Conservation (phyloP, 2,329 filamentous ascomycete genomes). For the Cladophialophora immunda region DNA sequence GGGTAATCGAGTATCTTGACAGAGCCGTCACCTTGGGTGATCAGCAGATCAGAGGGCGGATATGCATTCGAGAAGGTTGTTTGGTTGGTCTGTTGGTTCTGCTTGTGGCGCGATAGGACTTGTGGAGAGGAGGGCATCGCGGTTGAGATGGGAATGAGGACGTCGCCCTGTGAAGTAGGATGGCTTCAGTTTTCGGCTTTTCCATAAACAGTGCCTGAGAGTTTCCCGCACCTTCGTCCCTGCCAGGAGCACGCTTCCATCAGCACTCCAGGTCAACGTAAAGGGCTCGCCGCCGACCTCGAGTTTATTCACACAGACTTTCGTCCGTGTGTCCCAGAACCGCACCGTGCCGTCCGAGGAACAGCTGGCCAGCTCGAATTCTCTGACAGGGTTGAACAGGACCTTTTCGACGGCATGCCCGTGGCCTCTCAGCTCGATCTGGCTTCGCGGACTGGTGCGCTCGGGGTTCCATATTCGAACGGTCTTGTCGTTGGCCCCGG, state of each 20-base stretch:
- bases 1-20: conserved; percentile 59
- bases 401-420: conserved; percentile 58
- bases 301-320: conserved; percentile 56
- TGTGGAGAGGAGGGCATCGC: conserved; percentile 50
- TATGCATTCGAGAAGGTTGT: conserved; percentile 57
- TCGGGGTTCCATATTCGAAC: conserved; percentile 89
- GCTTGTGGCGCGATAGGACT: conserved; percentile 53
- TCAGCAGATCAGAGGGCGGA: conserved; percentile 54
- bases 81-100: conserved; percentile 58
- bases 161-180: conserved; percentile 52
- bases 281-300: conserved; percentile 61
- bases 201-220: too few relatives aligned
- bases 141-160: conserved; percentile 56
- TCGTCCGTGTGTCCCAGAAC: conserved; percentile 61
- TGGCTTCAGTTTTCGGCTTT: background rate
- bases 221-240: conserved; percentile 54
- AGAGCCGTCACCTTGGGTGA: conserved; percentile 63
- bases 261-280: conserved; percentile 58
- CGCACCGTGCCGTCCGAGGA: conserved; percentile 59
- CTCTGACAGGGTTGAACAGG: conserved; percentile 58
- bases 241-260: conserved; percentile 56
- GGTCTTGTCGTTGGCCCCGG: conserved; percentile 85
- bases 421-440: conserved; percentile 59
- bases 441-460: conserved; percentile 55
- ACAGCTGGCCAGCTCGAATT: conserved; percentile 60